Percentiles rank a stretch among this genome's conserved stretches.
Evolutionary conservation across 2,329 filamentous ascomycete genomes (phyloP).

Genomic region (Cadophora gregata): DNA sequence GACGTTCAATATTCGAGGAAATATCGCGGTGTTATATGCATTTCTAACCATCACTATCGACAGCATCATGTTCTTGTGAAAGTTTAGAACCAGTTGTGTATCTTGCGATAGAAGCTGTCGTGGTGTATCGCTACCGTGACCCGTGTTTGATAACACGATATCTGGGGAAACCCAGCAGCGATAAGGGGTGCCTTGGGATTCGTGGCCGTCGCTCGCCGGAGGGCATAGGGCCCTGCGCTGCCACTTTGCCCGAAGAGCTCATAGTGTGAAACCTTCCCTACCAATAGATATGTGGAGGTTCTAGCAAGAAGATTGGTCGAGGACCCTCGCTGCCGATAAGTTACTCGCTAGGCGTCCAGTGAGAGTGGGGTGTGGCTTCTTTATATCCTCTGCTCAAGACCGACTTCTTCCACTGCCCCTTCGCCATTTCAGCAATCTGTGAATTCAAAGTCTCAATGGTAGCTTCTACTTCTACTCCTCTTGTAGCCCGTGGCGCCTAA

Average conservation of each 20-base stretch:
- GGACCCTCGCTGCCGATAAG: background rate
- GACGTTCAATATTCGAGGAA: slow-evolving; percentile 15
- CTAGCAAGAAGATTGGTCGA: background rate
- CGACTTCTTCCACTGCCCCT: slow-evolving; percentile 1
- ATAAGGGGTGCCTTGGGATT: slow-evolving; percentile 26
- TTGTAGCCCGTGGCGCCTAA: slow-evolving; percentile 12
- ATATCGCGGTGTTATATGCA: slow-evolving; percentile 35
- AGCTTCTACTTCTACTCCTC: slow-evolving; percentile 8
- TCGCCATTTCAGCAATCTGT: slow-evolving; percentile 1
- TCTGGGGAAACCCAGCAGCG: slow-evolving; percentile 27
- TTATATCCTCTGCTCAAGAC: slow-evolving; percentile 8
- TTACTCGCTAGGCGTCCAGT: slow-evolving; percentile 21
- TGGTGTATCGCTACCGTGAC: slow-evolving; percentile 28
- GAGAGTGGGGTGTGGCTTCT: slow-evolving; percentile 4
- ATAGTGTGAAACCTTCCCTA: slow-evolving; percentile 2
- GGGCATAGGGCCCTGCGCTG: slow-evolving; percentile 21
- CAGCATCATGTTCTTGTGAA: slow-evolving; percentile 9
- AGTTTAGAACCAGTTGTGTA: slow-evolving; percentile 25
- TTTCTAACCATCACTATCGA: slow-evolving; percentile 20
- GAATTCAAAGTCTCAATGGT: background rate
- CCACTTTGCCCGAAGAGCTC: slow-evolving; percentile 3
- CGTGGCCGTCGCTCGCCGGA: slow-evolving; percentile 33
- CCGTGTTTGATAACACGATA: slow-evolving; percentile 25
- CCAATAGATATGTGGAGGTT: slow-evolving; percentile 7
- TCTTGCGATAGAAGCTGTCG: slow-evolving; percentile 31